A percentile compares a stretch with the other conserved stretches of the same genome.
phyloP scores from a whole-genome alignment of 2,329 filamentous ascomycete species.

The Trichoderma harzianum region DNA sequence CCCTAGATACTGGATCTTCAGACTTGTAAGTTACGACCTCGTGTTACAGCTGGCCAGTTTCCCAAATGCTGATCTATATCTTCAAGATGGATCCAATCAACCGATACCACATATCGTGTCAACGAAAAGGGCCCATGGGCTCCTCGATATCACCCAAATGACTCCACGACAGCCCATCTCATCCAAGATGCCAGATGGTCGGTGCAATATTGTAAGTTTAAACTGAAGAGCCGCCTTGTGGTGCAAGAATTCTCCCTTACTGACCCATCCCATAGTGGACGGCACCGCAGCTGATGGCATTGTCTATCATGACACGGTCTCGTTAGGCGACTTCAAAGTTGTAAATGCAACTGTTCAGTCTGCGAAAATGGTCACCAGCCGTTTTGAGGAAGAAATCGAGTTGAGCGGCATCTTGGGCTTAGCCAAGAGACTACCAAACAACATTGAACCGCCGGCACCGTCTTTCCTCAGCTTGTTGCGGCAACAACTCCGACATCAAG shows the following conservation, averaged over 20 bases:
- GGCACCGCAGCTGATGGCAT: slow-evolving; percentile 44
- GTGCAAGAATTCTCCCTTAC: neutral
- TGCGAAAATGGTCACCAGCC: slow-evolving; percentile 41
- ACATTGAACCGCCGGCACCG: slow-evolving; percentile 41
- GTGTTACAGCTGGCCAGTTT: too few relatives aligned
- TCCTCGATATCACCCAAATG: slow-evolving; percentile 42
- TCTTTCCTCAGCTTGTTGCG: slow-evolving; percentile 45
- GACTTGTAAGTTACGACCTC: slow-evolving; percentile 55
- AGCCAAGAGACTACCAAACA: slow-evolving; percentile 44
- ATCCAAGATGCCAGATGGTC: slow-evolving; percentile 47
- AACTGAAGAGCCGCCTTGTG: neutral
- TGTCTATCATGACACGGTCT: slow-evolving; percentile 50
- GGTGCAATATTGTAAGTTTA: slow-evolving; percentile 45
- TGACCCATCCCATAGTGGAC: slow-evolving; percentile 35
- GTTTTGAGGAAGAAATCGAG: slow-evolving; percentile 40
- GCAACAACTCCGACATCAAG: slow-evolving; percentile 36
- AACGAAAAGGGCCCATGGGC: slow-evolving; percentile 36
- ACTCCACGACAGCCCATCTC: slow-evolving; percentile 42
- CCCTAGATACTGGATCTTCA: slow-evolving; percentile 53
- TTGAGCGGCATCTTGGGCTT: slow-evolving; percentile 53
- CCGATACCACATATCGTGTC: slow-evolving; percentile 41
- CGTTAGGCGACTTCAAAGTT: slow-evolving; percentile 44
- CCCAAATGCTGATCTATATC: neutral
- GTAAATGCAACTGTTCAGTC: slow-evolving; percentile 48
- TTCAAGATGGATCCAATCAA: slow-evolving; percentile 52